phyloP scores from a whole-genome alignment of 257 asterid genomes.

The Cinchona pubescens region DNA sequence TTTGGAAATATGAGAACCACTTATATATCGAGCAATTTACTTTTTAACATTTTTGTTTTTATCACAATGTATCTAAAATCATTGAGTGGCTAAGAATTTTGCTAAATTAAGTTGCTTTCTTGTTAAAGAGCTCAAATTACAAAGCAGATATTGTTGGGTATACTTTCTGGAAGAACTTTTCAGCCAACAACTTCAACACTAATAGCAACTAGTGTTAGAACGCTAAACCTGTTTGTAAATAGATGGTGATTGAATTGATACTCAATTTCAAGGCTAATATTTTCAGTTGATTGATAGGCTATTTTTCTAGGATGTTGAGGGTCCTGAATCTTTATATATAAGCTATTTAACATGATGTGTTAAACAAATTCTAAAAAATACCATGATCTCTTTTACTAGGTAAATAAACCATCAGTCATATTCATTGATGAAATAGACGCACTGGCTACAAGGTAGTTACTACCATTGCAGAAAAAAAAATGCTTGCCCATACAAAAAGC shows the following conservation, averaged over 20 bases:
- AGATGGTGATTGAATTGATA: background rate
- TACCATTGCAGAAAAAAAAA: background rate
- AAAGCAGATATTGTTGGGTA: background rate
- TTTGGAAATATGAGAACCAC: background rate
- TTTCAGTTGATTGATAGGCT: background rate
- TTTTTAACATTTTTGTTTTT: background rate
- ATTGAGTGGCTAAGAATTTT: background rate
- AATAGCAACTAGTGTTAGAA: background rate
- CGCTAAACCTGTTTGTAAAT: background rate
- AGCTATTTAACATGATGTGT: background rate
- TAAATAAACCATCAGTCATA: constrained; percentile 92
- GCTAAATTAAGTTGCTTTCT: background rate
- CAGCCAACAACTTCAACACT: background rate
- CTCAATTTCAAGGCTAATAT: background rate
- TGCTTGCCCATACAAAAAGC: background rate
- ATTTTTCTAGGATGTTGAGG: background rate
- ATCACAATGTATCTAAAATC: background rate
- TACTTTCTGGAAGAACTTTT: background rate
- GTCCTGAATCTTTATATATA: background rate
- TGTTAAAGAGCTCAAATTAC: background rate
- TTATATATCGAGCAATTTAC: background rate
- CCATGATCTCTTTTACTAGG: constrained; percentile 54
- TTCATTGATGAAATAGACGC: constrained; percentile 99
- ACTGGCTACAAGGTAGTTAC: constrained; percentile 77
- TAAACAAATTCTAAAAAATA: constrained; percentile 18